These are phyloP conservation scores for Deinandra increscens DNA, from an alignment of 129 eudicot species.

Conservation along the genomic window DNA sequence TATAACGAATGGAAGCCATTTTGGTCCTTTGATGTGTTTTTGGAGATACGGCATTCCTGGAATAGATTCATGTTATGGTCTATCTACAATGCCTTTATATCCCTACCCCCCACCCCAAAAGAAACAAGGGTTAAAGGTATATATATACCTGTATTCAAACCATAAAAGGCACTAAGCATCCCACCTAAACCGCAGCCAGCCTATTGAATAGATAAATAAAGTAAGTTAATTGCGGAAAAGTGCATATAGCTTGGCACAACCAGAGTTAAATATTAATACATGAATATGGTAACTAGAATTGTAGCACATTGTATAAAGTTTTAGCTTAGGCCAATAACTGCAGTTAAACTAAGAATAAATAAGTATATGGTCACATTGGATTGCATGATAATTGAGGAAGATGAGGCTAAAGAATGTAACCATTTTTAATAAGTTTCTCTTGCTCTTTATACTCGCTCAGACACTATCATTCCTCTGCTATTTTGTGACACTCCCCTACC, in stretches of 20 bases:
- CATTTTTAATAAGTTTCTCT: background rate
- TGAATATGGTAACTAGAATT: background rate
- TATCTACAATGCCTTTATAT: background rate
- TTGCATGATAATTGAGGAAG: background rate
- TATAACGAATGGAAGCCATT: conserved; percentile 88
- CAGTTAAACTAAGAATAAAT: background rate
- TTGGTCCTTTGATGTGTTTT: conserved; percentile 83
- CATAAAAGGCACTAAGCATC: conserved; percentile 86
- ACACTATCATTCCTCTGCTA: background rate
- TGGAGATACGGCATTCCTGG: conserved; percentile 84
- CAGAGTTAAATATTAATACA: background rate
- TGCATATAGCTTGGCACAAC: background rate
- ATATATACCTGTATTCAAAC: conserved; percentile 62
- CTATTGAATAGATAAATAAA: conserved; percentile 32
- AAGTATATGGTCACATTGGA: background rate
- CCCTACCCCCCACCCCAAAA: background rate
- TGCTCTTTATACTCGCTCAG: background rate
- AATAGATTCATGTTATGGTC: conserved; percentile 18
- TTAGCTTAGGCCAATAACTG: background rate
- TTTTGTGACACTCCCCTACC: background rate
- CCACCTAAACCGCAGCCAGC: conserved; percentile 92
- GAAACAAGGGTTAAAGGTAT: background rate
- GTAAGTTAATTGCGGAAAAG: conserved; percentile 16
- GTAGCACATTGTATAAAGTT: background rate
- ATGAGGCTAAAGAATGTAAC: background rate